A percentile compares a stretch with the other conserved stretches of the same genome.
Evolutionary conservation across 2,329 filamentous ascomycete species (phyloP).

Genomic region (Aureobasidium vineae): DNA sequence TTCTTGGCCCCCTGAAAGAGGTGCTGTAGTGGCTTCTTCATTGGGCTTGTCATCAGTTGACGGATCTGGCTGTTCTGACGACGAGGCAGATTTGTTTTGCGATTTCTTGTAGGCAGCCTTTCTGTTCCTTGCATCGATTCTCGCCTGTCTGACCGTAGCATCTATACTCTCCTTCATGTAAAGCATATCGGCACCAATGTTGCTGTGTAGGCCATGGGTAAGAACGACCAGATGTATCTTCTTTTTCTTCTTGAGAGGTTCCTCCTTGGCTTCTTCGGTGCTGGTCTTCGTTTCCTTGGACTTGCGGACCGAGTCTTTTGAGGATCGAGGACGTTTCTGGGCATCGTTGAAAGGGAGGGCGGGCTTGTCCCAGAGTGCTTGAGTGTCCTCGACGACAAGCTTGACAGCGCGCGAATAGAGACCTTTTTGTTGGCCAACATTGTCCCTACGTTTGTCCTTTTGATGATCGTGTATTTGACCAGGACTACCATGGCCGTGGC

Average conservation of each 20-base stretch:
- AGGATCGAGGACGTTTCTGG: conserved; percentile 32
- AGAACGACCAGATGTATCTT: conserved; percentile 88
- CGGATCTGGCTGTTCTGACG: conserved; percentile 31
- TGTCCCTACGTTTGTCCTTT: conserved; percentile 60
- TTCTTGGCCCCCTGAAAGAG: conserved; percentile 52
- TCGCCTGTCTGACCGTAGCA: conserved; percentile 70
- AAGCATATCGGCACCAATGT: conserved; percentile 93
- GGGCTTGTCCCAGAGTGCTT: conserved; percentile 89
- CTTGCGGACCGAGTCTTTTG: conserved; percentile 27
- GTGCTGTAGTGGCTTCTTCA: conserved; percentile 44
- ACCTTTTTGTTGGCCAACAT: conserved; percentile 68
- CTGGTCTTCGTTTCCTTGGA: conserved; percentile 20
- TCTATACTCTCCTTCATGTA: conserved; percentile 98
- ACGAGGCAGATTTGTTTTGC: conserved; percentile 28
- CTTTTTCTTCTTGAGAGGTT: conserved; percentile 58
- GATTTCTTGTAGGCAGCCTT: conserved; percentile 40
- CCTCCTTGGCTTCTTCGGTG: conserved; percentile 29
- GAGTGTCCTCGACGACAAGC: conserved; percentile 82
- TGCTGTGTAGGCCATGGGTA: conserved; percentile 94
- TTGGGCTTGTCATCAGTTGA: conserved; percentile 34
- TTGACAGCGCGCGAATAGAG: conserved; percentile 80
- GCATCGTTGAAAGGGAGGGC: conserved; percentile 56
- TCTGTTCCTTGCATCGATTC: conserved; percentile 64
- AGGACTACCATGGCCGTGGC: conserved; percentile 54
- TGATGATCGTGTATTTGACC: conserved; percentile 77